A percentile compares a stretch with the other conserved stretches of the same genome.
phyloP scores from a whole-genome alignment of 305 asterid genomes.

The Andrographis paniculata region DNA sequence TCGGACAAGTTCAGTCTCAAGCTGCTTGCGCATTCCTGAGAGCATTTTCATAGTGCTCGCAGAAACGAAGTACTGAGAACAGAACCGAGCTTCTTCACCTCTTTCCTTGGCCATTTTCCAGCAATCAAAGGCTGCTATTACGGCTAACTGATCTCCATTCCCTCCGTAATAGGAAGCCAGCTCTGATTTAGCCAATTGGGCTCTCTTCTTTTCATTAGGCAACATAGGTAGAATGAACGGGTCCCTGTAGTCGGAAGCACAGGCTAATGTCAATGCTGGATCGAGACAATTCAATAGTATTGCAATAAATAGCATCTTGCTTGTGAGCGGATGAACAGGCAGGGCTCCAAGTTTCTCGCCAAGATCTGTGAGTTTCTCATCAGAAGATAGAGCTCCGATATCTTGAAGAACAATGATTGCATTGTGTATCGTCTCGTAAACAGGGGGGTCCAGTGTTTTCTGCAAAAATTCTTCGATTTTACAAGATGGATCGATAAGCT shows the following conservation, averaged over 20 bases:
- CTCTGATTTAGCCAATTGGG: conserved; percentile 61
- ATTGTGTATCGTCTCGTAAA: conserved; percentile 70
- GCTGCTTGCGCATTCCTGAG: conserved; percentile 65
- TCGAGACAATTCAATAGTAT: conserved; percentile 79
- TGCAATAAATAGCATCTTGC: conserved; percentile 92
- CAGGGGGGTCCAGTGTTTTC: conserved; percentile 86
- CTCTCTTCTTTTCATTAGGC: conserved; percentile 61
- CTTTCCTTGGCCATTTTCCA: conserved; percentile 63
- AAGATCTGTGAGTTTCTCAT: conserved; percentile 81
- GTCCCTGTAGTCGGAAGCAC: conserved; percentile 74
- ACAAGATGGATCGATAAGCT: conserved; percentile 74
- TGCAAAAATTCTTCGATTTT: conserved; percentile 74
- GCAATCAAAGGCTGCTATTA: conserved; percentile 82
- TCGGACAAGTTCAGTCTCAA: conserved; percentile 48
- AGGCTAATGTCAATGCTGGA: conserved; percentile 91
- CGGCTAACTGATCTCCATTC: conserved; percentile 77
- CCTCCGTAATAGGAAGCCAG: conserved; percentile 81
- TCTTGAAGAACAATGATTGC: conserved; percentile 77
- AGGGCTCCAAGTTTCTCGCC: conserved; percentile 82
- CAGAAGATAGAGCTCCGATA: conserved; percentile 71
- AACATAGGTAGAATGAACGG: conserved; percentile 81
- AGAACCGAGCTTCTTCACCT: conserved; percentile 60
- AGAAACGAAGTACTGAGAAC: conserved; percentile 61
- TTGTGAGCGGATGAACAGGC: conserved; percentile 84
- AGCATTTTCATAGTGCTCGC: conserved; percentile 65